These are phyloP conservation scores for Glarea lozoyensis DNA, from an alignment of 495 filamentous ascomycete genomes.

Conservation along the genomic window DNA sequence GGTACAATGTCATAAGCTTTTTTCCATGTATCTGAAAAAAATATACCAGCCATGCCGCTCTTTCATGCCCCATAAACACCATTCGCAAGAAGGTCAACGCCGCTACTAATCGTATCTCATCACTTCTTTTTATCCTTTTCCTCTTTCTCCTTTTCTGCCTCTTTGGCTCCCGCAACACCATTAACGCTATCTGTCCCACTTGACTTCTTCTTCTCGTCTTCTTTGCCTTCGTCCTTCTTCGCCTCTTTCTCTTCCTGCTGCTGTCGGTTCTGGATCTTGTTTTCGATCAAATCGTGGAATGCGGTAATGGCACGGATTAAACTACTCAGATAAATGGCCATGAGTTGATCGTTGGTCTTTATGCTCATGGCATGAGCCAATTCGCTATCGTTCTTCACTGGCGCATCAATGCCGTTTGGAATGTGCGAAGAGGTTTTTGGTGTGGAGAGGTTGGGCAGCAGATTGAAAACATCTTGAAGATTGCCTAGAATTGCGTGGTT, in stretches of 20 bases:
- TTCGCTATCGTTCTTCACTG: slow-evolving; percentile 59
- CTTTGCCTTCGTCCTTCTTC: slow-evolving; percentile 66
- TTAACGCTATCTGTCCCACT: slow-evolving; percentile 29
- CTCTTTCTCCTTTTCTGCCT: slow-evolving; percentile 47
- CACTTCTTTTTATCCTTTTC: slow-evolving; percentile 57
- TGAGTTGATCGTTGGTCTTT: slow-evolving; percentile 98
- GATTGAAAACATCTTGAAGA: slow-evolving; percentile 97
- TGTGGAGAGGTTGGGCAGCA: slow-evolving; percentile 90
- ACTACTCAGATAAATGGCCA: slow-evolving; percentile 93
- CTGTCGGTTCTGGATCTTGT: slow-evolving; percentile 98
- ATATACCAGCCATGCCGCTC: slow-evolving; percentile 13
- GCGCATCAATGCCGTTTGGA: slow-evolving; percentile 33
- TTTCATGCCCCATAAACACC: slow-evolving; percentile 11
- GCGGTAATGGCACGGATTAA: slow-evolving; percentile 96
- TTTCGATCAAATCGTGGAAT: slow-evolving; percentile 98
- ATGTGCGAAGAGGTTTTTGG: slow-evolving; percentile 45
- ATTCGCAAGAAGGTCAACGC: slow-evolving; percentile 8
- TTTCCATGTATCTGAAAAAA: slow-evolving; percentile 7
- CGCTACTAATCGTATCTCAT: slow-evolving; percentile 9
- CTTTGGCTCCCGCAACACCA: slow-evolving; percentile 53
- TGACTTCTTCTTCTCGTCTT: slow-evolving; percentile 38
- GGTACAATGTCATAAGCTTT: slow-evolving; percentile 20
- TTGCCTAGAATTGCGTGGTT: slow-evolving; percentile 97
- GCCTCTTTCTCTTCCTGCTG: slow-evolving; percentile 91
- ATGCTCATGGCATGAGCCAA: slow-evolving; percentile 90